Evolutionary conservation across 331 rosid species (phyloP).

Genomic region (Rhamnella rubrinervis): DNA sequence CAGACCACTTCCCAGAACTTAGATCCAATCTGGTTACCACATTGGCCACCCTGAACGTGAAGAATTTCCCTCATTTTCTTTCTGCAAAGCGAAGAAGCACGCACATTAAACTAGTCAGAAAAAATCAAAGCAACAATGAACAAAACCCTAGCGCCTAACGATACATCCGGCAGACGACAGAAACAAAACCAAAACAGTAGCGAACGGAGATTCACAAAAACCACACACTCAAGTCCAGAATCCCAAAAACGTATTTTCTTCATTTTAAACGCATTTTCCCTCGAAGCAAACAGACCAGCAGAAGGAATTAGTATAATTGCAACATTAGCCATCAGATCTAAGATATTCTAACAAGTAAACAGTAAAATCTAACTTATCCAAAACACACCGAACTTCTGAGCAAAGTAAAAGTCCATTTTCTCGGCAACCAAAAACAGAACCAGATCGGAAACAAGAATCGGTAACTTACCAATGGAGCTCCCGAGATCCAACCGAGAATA

Average conservation of each 20-base stretch:
- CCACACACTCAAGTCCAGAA: not conserved
- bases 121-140: not conserved
- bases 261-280: not conserved
- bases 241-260: not conserved
- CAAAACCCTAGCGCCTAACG: no score
- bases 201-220: not conserved
- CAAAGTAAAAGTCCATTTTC: not conserved
- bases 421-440: not conserved
- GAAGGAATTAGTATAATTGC: not conserved
- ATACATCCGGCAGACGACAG: no score
- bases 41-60: constrained; percentile 36
- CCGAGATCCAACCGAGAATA: not conserved
- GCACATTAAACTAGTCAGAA: not conserved
- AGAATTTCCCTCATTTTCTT: constrained; percentile 31
- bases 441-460: not conserved
- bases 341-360: not conserved
- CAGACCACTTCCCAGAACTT: constrained; percentile 37
- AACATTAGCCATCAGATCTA: not conserved
- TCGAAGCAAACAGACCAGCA: not conserved
- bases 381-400: no score
- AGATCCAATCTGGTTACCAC: constrained; percentile 39
- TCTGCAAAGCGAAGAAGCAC: not conserved
- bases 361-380: no score
- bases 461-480: not conserved
- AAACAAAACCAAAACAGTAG: not conserved